These are phyloP conservation scores for Aspergillus pseudoglaucus DNA, from an alignment of 2,329 filamentous ascomycete genomes.

Conservation along the genomic window DNA sequence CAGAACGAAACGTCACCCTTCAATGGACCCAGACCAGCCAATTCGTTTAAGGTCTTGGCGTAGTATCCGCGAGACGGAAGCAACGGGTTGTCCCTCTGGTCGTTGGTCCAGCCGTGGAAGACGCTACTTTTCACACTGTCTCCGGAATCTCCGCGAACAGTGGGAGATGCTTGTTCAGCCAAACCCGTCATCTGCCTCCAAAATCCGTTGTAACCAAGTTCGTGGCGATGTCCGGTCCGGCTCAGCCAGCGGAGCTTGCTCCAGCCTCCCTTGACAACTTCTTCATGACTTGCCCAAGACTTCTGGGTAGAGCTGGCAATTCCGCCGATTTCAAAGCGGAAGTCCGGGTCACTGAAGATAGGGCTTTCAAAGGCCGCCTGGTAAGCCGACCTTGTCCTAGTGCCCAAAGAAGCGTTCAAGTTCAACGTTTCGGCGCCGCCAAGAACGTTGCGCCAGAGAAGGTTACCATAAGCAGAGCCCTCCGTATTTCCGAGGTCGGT, in stretches of 20 bases:
- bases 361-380: constrained; percentile 79
- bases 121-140: constrained; percentile 86
- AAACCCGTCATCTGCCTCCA: constrained; percentile 89
- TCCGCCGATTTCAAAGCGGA: constrained; percentile 70
- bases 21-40: constrained; percentile 81
- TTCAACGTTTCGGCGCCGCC: constrained; percentile 88
- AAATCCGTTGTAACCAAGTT: constrained; percentile 69
- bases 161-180: constrained; percentile 67
- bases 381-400: constrained; percentile 85
- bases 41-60: constrained; percentile 67
- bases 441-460: constrained; percentile 84
- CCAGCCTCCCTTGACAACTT: constrained; percentile 71
- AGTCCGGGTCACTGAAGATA: constrained; percentile 74
- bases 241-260: constrained; percentile 71
- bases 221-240: constrained; percentile 60
- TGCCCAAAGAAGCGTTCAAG: constrained; percentile 80
- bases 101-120: constrained; percentile 71
- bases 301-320: constrained; percentile 81
- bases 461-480: constrained; percentile 84
- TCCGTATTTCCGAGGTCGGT: constrained; percentile 92
- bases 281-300: constrained; percentile 89
- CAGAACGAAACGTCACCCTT: constrained; percentile 88
- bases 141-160: constrained; percentile 76
- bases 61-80: constrained; percentile 78
- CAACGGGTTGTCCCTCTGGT: constrained; percentile 76